Base-by-base conservation (phyloP, 192 early-diverging fungal genomes). In the Backusella tarrabulga region DNA sequence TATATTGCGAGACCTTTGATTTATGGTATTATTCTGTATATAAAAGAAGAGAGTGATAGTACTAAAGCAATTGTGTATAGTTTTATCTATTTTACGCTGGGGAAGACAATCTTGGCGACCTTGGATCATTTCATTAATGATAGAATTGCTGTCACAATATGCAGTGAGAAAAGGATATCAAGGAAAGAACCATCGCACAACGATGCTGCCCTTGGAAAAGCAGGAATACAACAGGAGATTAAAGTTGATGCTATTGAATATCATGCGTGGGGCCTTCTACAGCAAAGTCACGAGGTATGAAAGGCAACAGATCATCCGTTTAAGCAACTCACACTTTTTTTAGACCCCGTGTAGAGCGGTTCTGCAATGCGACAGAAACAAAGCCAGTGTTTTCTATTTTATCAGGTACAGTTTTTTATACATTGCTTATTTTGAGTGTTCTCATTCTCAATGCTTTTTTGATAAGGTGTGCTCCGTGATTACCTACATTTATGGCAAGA, bases 401-500 rank as follows among this genome's bases (percentile, higher is more conserved):
- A 40, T 90, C 90, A 46, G 90, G 92, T 67, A 89, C 23, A 60
- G 21, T 60, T 26, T 60, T 2, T 11, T 21, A 4, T 0, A 8
- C 19, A 4, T 54, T 54, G 3, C 23, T 60, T 29, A 4, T 26
- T 11, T 14, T 14, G 8, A 4, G 12, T 21, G 4, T 21, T 29
- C 8, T 60, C 19, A 8, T 60, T 26, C 8, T 3, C 9, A 19
- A 11, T 60, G 7, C 1, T 34, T 68, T 9, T 76, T 26, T 76
- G 26, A 12, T 9, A 11, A 68, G 75, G 77, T 32, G 68, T 96
- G 38, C 84, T 96, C 38, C 88, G 88, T 23, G 96, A 97, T 83
- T 97, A 97, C 82, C 90, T 94, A 77, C 93, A 93, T 11, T 83
- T 97, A 23, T 96, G 94, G 94, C 91, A 97, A 83, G 88, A 91